These are phyloP conservation scores for Arthrobotrys pseudoclavata DNA, from an alignment of 2,329 filamentous ascomycete species.

Conservation along the genomic window DNA sequence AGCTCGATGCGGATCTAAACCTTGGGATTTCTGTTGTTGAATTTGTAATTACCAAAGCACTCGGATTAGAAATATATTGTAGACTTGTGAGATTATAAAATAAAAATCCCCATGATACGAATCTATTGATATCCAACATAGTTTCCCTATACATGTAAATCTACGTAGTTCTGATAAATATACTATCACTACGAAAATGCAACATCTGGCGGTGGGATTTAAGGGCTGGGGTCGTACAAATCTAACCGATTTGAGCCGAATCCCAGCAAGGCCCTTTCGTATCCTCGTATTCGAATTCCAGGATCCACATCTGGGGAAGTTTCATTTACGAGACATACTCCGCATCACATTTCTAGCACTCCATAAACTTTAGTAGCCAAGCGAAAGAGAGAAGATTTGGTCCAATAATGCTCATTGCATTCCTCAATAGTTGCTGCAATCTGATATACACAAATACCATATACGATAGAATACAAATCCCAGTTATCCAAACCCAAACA, in stretches of 20 bases:
- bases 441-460: constrained; percentile 1
- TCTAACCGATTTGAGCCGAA: constrained; percentile 3
- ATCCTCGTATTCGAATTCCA: constrained; percentile 12
- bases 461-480: constrained; percentile 2
- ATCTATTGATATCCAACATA: too few relatives aligned
- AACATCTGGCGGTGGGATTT: too few relatives aligned
- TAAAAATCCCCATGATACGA: too few relatives aligned
- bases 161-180: too few relatives aligned
- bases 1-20: too few relatives aligned
- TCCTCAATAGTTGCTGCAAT: not conserved
- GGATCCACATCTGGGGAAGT: constrained; percentile 7
- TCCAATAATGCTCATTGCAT: not conserved
- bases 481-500: constrained; percentile 22
- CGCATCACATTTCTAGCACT: not conserved
- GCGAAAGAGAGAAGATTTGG: not conserved
- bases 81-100: too few relatives aligned
- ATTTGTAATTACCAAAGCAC: too few relatives aligned
- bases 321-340: not conserved
- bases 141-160: too few relatives aligned
- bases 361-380: not conserved
- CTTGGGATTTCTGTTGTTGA: too few relatives aligned
- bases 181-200: too few relatives aligned
- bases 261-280: not conserved
- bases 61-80: too few relatives aligned
- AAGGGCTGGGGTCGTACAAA: not conserved